phyloP scores from a whole-genome alignment of 2,329 filamentous ascomycete genomes.

The Talaromyces amestolkiae region DNA sequence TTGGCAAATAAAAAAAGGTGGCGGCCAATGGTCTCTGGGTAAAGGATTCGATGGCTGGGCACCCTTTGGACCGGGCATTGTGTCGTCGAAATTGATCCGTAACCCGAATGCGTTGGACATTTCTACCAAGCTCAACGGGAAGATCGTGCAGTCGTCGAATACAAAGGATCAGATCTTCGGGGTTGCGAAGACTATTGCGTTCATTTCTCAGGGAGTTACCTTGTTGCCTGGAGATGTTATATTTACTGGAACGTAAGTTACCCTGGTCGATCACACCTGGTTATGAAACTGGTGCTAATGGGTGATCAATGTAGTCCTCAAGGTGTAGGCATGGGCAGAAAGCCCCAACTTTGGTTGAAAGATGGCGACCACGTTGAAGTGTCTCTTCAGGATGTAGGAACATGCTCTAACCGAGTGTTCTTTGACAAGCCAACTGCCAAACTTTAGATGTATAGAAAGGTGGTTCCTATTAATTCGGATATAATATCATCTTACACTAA shows the following conservation, averaged over 20 bases:
- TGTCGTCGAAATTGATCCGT: conserved; percentile 51
- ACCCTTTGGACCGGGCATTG: conserved; percentile 70
- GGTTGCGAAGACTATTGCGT: conserved; percentile 46
- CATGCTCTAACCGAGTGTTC: conserved; percentile 46
- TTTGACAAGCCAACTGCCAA: conserved; percentile 43
- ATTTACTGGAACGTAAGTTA: conserved; percentile 46
- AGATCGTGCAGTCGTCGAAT: conserved; percentile 48
- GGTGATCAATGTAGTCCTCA: conserved; percentile 56
- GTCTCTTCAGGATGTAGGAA: conserved; percentile 63
- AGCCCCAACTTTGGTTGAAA: conserved; percentile 65
- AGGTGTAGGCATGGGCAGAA: conserved; percentile 69
- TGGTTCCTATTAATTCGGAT: not conserved
- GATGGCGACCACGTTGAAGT: conserved; percentile 70
- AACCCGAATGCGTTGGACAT: conserved; percentile 44
- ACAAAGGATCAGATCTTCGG: conserved; percentile 52
- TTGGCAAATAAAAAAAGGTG: conserved; percentile 68
- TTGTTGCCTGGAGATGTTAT: conserved; percentile 43
- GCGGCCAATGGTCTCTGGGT: conserved; percentile 68
- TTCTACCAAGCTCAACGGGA: conserved; percentile 50
- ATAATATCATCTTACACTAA: not conserved
- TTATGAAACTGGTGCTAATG: conserved; percentile 60
- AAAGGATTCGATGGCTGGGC: conserved; percentile 77
- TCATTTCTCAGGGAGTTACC: conserved; percentile 46
- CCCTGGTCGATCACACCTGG: conserved; percentile 20
- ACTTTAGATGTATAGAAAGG: conserved; percentile 27